Conservation (phyloP, 306 rosid species). For the Cicer yamashitae region DNA sequence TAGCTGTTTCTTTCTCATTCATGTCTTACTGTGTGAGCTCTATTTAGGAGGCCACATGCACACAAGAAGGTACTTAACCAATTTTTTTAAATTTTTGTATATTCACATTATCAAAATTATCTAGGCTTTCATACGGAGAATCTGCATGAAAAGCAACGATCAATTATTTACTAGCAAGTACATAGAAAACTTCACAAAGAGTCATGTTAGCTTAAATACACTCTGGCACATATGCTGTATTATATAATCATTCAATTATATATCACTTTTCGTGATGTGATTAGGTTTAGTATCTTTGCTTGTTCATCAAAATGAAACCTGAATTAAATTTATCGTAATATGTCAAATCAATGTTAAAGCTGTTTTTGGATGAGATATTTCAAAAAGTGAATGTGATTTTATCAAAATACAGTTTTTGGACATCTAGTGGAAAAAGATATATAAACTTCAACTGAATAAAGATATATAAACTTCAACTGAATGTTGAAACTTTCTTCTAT, state of each 20-base stretch:
- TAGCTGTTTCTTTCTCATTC: conserved; percentile 55
- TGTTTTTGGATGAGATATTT: neutral
- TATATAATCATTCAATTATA: neutral
- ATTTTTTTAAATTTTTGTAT: neutral
- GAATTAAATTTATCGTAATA: neutral
- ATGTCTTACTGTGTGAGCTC: conserved; percentile 27
- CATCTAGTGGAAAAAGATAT: neutral
- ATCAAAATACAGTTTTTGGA: neutral
- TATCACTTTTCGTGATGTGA: neutral
- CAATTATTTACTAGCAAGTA: conserved; percentile 6
- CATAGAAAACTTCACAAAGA: neutral
- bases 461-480: conserved; percentile 4
- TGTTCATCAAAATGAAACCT: neutral
- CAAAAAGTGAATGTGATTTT: neutral
- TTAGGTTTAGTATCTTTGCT: neutral
- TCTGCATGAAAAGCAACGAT: conserved; percentile 37
- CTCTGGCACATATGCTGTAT: neutral
- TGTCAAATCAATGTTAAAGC: neutral
- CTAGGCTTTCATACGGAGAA: conserved; percentile 25
- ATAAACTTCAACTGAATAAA: conserved; percentile 8
- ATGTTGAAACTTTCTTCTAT: conserved; percentile 16
- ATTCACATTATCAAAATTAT: conserved; percentile 31
- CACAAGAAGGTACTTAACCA: conserved; percentile 29
- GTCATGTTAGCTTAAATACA: neutral
- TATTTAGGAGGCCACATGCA: conserved; percentile 34